These are phyloP conservation scores for Coprinopsis strossmayeri DNA, from an alignment of 768 basidiomycete genomes.

Conservation along the genomic window DNA sequence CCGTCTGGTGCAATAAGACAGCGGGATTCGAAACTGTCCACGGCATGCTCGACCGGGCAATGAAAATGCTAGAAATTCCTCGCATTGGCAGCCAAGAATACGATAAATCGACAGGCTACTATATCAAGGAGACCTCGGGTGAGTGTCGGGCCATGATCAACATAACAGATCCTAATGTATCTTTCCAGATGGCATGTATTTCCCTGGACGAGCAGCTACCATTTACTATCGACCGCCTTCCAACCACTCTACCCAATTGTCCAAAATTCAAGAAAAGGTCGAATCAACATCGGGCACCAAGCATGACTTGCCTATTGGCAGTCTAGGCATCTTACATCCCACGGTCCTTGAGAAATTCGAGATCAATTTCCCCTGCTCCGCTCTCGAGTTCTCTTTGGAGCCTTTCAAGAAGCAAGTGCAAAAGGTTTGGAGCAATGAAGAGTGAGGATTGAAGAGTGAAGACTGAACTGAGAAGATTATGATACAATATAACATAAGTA, in stretches of 20 bases:
- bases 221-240: constrained; percentile 76
- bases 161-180: no score
- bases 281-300: constrained; percentile 34
- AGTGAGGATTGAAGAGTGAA: no score
- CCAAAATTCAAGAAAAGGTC: constrained; percentile 36
- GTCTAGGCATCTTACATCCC: constrained; percentile 92
- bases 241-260: constrained; percentile 23
- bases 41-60: constrained; percentile 87
- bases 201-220: constrained; percentile 90
- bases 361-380: constrained; percentile 90
- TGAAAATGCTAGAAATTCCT: constrained; percentile 94
- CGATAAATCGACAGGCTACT: constrained; percentile 73
- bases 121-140: constrained; percentile 85
- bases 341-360: constrained; percentile 89
- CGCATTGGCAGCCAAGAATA: constrained; percentile 55
- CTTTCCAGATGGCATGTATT: constrained; percentile 86
- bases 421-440: constrained; percentile 49
- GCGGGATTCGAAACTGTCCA: constrained; percentile 97
- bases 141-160: no score
- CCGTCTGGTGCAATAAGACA: constrained; percentile 93
- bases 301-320: constrained; percentile 73
- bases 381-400: constrained; percentile 90
- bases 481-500: no score
- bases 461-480: no score
- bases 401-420: constrained; percentile 80